Percentiles rank a stretch among this genome's conserved stretches.
These are phyloP conservation scores for Saturnispora sekii DNA, from an alignment of 805 yeast genomes.

Conservation along the genomic window DNA sequence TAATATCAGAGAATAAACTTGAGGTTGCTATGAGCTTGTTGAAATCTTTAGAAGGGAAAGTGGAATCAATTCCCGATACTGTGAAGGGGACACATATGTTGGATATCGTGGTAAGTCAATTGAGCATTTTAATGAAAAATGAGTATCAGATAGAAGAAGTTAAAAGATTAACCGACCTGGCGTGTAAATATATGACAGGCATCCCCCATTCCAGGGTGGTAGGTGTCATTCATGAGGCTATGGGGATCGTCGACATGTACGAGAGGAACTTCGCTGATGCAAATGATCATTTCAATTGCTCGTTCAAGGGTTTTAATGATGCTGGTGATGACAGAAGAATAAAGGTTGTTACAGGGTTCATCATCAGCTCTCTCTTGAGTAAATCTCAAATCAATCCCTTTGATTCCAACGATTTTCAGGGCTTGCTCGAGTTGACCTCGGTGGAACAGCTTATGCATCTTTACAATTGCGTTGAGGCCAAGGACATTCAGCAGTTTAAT, in stretches of 20 bases:
- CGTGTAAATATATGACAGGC: slow-evolving; percentile 43
- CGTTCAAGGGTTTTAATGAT: slow-evolving; percentile 39
- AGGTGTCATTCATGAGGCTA: slow-evolving; percentile 70
- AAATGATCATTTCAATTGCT: slow-evolving; percentile 38
- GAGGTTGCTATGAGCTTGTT: slow-evolving; percentile 30
- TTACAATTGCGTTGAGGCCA: slow-evolving; percentile 20
- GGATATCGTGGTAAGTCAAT: slow-evolving; percentile 61
- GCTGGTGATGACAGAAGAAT: slow-evolving; percentile 55
- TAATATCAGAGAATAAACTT: slow-evolving; percentile 23
- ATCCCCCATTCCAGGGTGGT: slow-evolving; percentile 68
- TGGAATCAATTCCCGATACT: slow-evolving; percentile 34
- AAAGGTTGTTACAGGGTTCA: slow-evolving; percentile 48
- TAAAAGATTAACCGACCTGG: slow-evolving; percentile 38
- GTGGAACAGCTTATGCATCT: slow-evolving; percentile 20
- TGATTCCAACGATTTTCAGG: slow-evolving; percentile 57
- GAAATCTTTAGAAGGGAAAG: slow-evolving; percentile 28
- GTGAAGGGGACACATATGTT: slow-evolving; percentile 39
- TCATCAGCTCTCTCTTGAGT: slow-evolving; percentile 51
- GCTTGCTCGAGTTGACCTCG: slow-evolving; percentile 18
- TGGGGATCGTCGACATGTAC: slow-evolving; percentile 58
- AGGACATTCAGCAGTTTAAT: slow-evolving; percentile 19
- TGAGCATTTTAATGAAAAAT: slow-evolving; percentile 38
- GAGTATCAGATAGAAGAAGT: slow-evolving; percentile 28
- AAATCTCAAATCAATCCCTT: slow-evolving; percentile 62
- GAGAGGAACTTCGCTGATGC: slow-evolving; percentile 50